Base-by-base conservation (phyloP, 768 basidiomycete genomes). In the Xanthoconium stramineum region DNA sequence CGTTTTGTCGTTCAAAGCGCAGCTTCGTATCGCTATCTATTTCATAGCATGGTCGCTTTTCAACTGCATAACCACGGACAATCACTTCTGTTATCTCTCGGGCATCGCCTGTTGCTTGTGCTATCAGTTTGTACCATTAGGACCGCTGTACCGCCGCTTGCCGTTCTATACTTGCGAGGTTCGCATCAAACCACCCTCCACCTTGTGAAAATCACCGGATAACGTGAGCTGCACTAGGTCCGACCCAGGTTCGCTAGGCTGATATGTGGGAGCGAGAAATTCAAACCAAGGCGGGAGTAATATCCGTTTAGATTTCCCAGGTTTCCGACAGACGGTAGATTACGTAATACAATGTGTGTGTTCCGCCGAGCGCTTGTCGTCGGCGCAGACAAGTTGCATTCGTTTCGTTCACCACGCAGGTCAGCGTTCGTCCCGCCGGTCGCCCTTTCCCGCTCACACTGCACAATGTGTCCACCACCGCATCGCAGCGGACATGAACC, bases 81-180 rank as follows among this genome's bases (percentile, higher is more conserved):
- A 53, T 43, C 35, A 50, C 58, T 58, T 50, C 44, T 28, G 49
- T 54, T 51, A 49, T 43, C 59, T 35, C 38, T 33, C n/a, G 5
- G 50, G 45, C 52, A 46, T 56, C 57, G 51, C 32, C 54, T 55
- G 36, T 48, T 55, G 60, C 46, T 59, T 56, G 59, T 58, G 62
- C 43, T 60, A 62, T 59, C 62, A 59, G 19, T 44, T 56, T 58
- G 64, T 70, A 65, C 57, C 48, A 67, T 63, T 58, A 50, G 55
- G 53, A 55, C 57, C 64, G 62, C 52, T 61, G 61, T 64, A 70
- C 61, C 47, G 42, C 62, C 53, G 8, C 40, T 47, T 53, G 43
- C 40, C 57, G 61, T 56, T 55, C 49, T 63, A 63, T 61, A 53
- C 28, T 59, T 24, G 50, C 49, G 55, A 59, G 50, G 49, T 54